Evolutionary conservation across 768 basidiomycete genomes (phyloP), one percentile per base, ranked within the genome.

Genomic region (Suillus occidentalis): DNA sequence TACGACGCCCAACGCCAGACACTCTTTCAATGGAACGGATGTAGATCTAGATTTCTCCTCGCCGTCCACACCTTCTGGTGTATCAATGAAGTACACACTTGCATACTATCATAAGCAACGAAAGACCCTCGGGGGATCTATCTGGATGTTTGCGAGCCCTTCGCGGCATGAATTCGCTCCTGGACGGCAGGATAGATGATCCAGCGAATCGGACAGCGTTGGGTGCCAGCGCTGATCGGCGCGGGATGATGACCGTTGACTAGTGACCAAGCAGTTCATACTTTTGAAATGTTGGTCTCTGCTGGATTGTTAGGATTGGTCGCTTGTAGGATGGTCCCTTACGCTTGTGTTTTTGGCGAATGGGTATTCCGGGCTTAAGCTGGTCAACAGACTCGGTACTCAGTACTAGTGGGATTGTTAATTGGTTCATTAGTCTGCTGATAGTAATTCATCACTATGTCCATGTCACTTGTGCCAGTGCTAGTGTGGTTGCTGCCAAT

Each of bases 241-340:
- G 40, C 6, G 6, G 9, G 4, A 31, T 52, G 14, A 53, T 53
- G 31, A 20, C 13, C 49, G 8, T 25, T 25, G 49, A 50, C 28
- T 4, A 10, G 7, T 28, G 16, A 62, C 64, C 39, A 65, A 18
- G 43, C 16, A 64, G 31, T 18, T 64, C 49, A 59, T 58, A 60
- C 34, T 3, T 31, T 31, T 4, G n/a, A n/a, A 53, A 53, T 53
- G 31, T 31, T 6, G 53, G 20, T 55, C 31, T 34, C 31, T 55
- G 31, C 31, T 55, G 22, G 45, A 42, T 63, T 60, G 73, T 2
- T 65, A 5, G 18, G 18, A 53, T 53, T 53, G 18, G 31, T 34
- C 20, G 2, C n/a, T 8, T 20, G 6, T 50, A 50, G 14, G 34
- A 50, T 50, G 22, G 22, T 50, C 22, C n/a, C 16, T n/a, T 31